These are phyloP conservation scores for Rubus parviflorus DNA, from an alignment of 306 rosid species.

Conservation along the genomic window DNA sequence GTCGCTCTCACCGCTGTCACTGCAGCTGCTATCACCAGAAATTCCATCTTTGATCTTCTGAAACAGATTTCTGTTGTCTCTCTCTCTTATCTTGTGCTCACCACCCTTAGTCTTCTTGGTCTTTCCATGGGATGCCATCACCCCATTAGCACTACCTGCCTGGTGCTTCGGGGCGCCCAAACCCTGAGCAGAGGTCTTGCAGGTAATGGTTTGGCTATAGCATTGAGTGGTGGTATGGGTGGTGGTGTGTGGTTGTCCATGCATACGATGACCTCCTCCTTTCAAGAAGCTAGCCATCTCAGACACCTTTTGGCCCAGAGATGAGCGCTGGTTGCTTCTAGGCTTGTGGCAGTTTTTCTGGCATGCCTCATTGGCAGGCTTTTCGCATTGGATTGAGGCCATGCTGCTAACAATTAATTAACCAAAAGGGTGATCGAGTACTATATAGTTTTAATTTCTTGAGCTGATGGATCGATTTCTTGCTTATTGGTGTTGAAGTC, in stretches of 20 bases:
- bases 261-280: slow-evolving; percentile 27
- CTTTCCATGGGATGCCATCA: neutral
- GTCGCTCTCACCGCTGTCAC: slow-evolving; percentile 21
- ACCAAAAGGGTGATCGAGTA: no score
- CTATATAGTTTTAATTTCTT: neutral
- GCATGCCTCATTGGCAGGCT: slow-evolving; percentile 14
- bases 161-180: neutral
- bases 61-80: neutral
- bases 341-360: slow-evolving; percentile 19
- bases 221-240: neutral
- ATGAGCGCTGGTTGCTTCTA: slow-evolving; percentile 22
- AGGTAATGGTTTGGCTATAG: neutral
- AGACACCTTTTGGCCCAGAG: slow-evolving; percentile 38
- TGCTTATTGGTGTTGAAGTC: neutral
- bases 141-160: neutral
- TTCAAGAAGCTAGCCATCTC: slow-evolving; percentile 22
- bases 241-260: slow-evolving; percentile 13
- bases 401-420: neutral
- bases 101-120: neutral
- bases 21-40: slow-evolving; percentile 16
- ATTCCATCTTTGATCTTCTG: slow-evolving; percentile 24
- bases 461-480: neutral
- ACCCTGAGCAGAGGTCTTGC: neutral
- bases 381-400: slow-evolving; percentile 34
- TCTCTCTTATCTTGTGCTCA: neutral